A percentile compares a stretch with the other conserved stretches of the same genome.
These are phyloP conservation scores for Pueraria montana DNA, from an alignment of 306 rosid genomes.

Conservation along the genomic window DNA sequence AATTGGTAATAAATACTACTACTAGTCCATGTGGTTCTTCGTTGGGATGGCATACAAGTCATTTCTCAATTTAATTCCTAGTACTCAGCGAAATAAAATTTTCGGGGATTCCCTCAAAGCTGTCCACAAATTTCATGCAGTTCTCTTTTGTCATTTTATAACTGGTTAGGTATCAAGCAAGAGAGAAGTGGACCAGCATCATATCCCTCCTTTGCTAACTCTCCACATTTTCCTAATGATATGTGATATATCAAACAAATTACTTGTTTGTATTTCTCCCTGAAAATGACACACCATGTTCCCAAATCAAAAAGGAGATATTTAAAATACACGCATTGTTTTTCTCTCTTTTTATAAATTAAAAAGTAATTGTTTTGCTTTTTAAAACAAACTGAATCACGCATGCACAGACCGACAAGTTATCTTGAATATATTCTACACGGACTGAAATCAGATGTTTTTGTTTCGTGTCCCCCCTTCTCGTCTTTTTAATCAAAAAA, in stretches of 20 bases:
- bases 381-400: slow-evolving; percentile 8
- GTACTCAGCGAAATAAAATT: slow-evolving; percentile 35
- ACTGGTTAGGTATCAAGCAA: slow-evolving; percentile 5
- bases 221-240: slow-evolving; percentile 9
- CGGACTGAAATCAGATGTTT: background rate
- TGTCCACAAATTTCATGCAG: slow-evolving; percentile 53
- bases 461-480: background rate
- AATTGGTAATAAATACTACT: slow-evolving; percentile 1
- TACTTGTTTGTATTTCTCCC: slow-evolving; percentile 36
- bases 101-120: slow-evolving; percentile 23
- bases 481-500: background rate
- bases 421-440: slow-evolving; percentile 8
- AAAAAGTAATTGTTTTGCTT: background rate
- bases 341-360: background rate
- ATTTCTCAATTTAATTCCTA: slow-evolving; percentile 45
- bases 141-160: slow-evolving; percentile 25
- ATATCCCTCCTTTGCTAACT: background rate
- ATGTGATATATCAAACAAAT: slow-evolving; percentile 1
- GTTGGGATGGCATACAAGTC: background rate
- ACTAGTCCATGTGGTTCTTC: background rate
- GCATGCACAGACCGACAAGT: background rate
- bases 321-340: background rate
- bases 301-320: slow-evolving; percentile 22
- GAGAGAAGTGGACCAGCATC: slow-evolving; percentile 36
- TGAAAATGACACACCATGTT: slow-evolving; percentile 38